phyloP scores from a whole-genome alignment of 345 rosid genomes.

The Eucalyptus cloeziana region DNA sequence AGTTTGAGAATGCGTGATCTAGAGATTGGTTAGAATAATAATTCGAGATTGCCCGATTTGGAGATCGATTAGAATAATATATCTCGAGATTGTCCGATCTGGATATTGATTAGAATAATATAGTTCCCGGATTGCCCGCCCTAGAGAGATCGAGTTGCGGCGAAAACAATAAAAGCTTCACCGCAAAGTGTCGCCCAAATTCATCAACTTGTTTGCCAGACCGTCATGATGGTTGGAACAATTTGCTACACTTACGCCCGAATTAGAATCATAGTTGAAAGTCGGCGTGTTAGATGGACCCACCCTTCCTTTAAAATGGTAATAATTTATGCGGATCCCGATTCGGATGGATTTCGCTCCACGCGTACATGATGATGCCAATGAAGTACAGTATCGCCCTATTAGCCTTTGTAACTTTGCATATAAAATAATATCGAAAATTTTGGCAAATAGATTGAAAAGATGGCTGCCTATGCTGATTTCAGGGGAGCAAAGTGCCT shows the following conservation, averaged over 20 bases:
- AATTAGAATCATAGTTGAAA: neutral
- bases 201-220: neutral
- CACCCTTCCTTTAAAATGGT: neutral
- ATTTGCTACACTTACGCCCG: neutral
- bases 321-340: neutral
- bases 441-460: too few relatives aligned
- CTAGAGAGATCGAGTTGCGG: neutral
- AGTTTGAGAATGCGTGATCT: too few relatives aligned
- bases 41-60: fast-evolving
- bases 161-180: neutral
- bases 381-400: too few relatives aligned
- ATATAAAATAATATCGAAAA: too few relatives aligned
- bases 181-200: neutral
- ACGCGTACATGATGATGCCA: neutral
- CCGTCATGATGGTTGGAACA: neutral
- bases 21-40: neutral
- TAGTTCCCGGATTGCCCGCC: neutral
- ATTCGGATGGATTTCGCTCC: neutral
- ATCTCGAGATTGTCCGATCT: too few relatives aligned
- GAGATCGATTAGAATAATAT: neutral
- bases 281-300: neutral
- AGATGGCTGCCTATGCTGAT: too few relatives aligned
- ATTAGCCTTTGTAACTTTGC: too few relatives aligned
- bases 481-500: too few relatives aligned
- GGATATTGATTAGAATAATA: too few relatives aligned